Evolutionary conservation across 345 rosid genomes (phyloP), one percentile per base, ranked within the genome.

Genomic region (Syzygium jambos): DNA sequence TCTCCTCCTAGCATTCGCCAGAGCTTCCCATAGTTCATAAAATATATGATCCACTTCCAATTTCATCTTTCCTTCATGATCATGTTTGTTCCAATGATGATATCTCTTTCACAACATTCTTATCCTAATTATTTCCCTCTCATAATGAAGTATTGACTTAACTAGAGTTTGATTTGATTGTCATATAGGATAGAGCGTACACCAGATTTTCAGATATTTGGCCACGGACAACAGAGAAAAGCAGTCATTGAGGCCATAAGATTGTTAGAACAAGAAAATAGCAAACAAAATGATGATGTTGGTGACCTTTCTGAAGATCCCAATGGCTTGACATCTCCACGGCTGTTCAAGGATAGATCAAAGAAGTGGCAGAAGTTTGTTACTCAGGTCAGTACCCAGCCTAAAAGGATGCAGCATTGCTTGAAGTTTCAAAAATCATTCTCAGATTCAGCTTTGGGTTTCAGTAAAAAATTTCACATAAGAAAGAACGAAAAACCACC

Each of bases 291-390:
- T 84, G 63, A 87, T 10, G 90, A 85, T 80, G 90, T 89, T 85
- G 88, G 91, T 88, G 92, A 93, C 85, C 84, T 68, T 88, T 89
- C 52, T 88, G 93, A 93, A 89, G 91, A 87, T 86, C 89, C 88
- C 46, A 88, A 54, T 88, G 93, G 88, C 86, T 85, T 89, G 85
- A 87, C 84, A 85, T 88, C 91, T 90, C 93, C 94, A 17, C 92
- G 91, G 88, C 88, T 91, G 91, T 93, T 93, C 85, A 97, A 93
- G 92, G 98, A 97, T 87, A 90, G 87, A 90, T 95, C 99, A 49
- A 95, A 94, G 93, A 95, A 94, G 90, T 97, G 99, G 99, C 99
- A 90, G 88, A 97, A 95, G 90, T 96, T 91, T 90, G 98, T 97
- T 90, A 90, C 95, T 84, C 95, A 95, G 98, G 99, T 97, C 89